Evolutionary conservation across 2,329 filamentous ascomycete genomes (phyloP), one percentile per base, ranked within the genome.

Genomic region (Arthrobotrys sphaeroides): DNA sequence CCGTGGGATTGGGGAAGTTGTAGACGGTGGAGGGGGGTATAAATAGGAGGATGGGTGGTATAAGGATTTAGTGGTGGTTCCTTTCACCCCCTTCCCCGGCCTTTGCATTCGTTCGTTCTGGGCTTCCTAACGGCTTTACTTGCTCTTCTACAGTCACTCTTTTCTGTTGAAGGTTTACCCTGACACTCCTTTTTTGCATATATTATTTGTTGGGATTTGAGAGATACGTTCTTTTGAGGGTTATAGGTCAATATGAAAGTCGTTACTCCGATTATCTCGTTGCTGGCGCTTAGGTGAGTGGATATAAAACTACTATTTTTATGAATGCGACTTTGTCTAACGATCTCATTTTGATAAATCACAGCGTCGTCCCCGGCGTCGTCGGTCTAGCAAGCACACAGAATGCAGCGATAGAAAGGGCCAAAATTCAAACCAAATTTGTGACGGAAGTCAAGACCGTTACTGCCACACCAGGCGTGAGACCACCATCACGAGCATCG

Each of bases 231-330:
- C 33, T 33, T 53, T 33, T 18, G n/a, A n/a, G n/a, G n/a, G n/a
- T 55, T 22, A 20, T 55, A n/a, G n/a, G n/a, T 38, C 49, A 55
- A 38, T 3, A 55, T 55, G 49, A 55, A 55, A 18, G 49, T 55
- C 38, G 5, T 38, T 24, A 13, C 49, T 22, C 31, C 49, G 7
- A 36, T 55, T 3, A 22, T 55, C 22, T 55, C 49, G 13, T 9
- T 55, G 49, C 18, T 55, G 31, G 49, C 49, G 2, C 16, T 55
- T 10, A 55, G 49, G 49, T 55, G 24, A 22, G 9, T n/a, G n/a
- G n/a, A n/a, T n/a, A n/a, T n/a, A n/a, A n/a, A n/a, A n/a, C n/a
- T n/a, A n/a, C n/a, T n/a, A n/a, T n/a, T n/a, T n/a, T 33, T 10
- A 10, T 10, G 5, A 33, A 33, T 33, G 28, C 28, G 28, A 33